phyloP scores from a whole-genome alignment of 805 yeast species.

The Candida pseudoglaebosa region DNA sequence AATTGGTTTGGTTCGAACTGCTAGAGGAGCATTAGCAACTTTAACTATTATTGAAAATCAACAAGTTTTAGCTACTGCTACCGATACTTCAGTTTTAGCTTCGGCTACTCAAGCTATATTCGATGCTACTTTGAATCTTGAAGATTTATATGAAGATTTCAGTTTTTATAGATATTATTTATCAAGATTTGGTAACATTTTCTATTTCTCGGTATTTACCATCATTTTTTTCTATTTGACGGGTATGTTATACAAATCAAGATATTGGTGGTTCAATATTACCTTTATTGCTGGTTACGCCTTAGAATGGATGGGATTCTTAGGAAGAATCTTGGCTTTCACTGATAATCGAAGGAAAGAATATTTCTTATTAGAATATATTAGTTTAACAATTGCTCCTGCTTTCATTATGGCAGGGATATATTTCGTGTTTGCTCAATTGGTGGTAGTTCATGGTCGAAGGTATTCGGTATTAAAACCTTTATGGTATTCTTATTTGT shows the following conservation, averaged over 20 bases:
- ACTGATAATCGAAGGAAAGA: conserved; percentile 16
- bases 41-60: conserved; percentile 27
- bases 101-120: conserved; percentile 29
- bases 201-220: conserved; percentile 23
- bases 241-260: conserved; percentile 23
- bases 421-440: conserved; percentile 34
- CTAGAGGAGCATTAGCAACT: conserved; percentile 34
- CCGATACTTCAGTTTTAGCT: conserved; percentile 19
- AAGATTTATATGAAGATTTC: conserved; percentile 20
- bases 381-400: conserved; percentile 33
- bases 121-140: conserved; percentile 25
- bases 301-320: conserved; percentile 30
- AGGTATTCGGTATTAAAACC: conserved; percentile 34
- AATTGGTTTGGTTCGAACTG: conserved; percentile 4
- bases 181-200: conserved; percentile 26
- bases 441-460: conserved; percentile 31
- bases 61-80: conserved; percentile 33
- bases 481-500: conserved; percentile 38
- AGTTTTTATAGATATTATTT: conserved; percentile 30
- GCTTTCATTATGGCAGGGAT: conserved; percentile 40
- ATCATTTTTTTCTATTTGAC: conserved; percentile 18
- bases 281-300: conserved; percentile 29
- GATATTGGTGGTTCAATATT: conserved; percentile 34
- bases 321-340: conserved; percentile 31
- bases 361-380: conserved; percentile 26